Base-by-base conservation (phyloP, 2,329 filamentous ascomycete species). In the Sporothrix luriei region DNA sequence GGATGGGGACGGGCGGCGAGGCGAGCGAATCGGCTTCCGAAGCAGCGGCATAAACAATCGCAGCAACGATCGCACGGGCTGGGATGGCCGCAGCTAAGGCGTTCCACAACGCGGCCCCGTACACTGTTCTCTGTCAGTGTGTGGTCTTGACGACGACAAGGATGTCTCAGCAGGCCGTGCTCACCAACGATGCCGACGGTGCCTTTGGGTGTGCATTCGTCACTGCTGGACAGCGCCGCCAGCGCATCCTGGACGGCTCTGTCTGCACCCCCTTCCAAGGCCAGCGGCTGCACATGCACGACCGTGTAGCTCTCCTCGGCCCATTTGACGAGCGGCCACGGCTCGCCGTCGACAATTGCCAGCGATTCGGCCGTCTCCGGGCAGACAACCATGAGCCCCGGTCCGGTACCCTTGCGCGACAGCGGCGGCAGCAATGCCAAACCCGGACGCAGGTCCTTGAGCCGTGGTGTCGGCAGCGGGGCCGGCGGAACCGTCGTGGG, bases 261-360 rank as follows among this genome's bases (percentile, higher is more conserved):
- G n/a, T 24, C 38, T 46, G 38, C 57, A 19, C 21, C 57, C 14
- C 21, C 29, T 2, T 24, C 7, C 9, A 43, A 33, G 2, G 57
- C 38, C n/a, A 9, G 21, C 6, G 1, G 79, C 2, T 78, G 75
- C 0, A 91, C 75, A 75, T 90, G 84, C 0, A 81, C 86, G 3
- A 91, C 87, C 0, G 85, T 80, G 73, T 86, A 91, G 0, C 89
- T 88, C 76, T 92, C 90, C 75, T 92, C 89, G 0, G 88, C 89
- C 90, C 90, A 91, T 77, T 91, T 92, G 71, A 85, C 76, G 16
- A 86, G 74, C 0, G 87, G 85, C 10, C 55, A 68, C 1, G 70
- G 70, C 29, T 70, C 68, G 14, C 70, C 70, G 24, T 70, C 49
- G 6, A 26, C n/a, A 48, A 71, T 70, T 7, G 64, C 65, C 7